Evolutionary conservation across 2,329 filamentous ascomycete genomes (phyloP).

Genomic region (Penicillium sp.): DNA sequence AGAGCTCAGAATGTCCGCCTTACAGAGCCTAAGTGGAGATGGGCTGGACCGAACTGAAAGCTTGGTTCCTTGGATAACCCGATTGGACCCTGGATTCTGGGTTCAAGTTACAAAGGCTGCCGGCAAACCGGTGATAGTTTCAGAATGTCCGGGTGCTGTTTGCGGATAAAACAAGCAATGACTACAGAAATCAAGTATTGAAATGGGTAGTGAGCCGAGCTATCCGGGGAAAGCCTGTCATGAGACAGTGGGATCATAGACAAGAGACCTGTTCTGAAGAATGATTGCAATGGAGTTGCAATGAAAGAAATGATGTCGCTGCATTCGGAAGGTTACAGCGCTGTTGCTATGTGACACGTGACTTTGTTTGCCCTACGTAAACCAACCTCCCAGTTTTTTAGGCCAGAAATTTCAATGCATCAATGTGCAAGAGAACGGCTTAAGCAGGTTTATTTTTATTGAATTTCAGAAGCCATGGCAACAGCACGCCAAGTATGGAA

Average conservation of each 20-base stretch:
- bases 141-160: conserved; percentile 11
- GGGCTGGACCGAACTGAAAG: not conserved
- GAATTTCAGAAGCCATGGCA: accelerated
- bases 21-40: not conserved
- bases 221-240: not conserved
- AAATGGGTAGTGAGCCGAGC: not conserved
- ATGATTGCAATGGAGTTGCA: conserved; percentile 11
- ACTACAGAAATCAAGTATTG: not conserved
- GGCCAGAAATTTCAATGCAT: not conserved
- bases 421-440: not conserved
- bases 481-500: not conserved
- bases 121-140: conserved; percentile 3
- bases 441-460: not conserved
- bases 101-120: not conserved
- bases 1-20: not conserved
- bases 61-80: not conserved
- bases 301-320: conserved; percentile 3
- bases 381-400: not conserved
- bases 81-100: not conserved
- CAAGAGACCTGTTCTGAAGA: not conserved
- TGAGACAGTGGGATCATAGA: not conserved
- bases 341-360: conserved; percentile 14
- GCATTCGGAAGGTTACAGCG: conserved; percentile 26
- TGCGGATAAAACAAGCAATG: conserved; percentile 12
- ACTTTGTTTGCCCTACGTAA: not conserved